Percentiles rank a stretch among this genome's conserved stretches.
Evolutionary conservation across 2,329 filamentous ascomycete species (phyloP).

Genomic region (Dactylellina parvicollis): DNA sequence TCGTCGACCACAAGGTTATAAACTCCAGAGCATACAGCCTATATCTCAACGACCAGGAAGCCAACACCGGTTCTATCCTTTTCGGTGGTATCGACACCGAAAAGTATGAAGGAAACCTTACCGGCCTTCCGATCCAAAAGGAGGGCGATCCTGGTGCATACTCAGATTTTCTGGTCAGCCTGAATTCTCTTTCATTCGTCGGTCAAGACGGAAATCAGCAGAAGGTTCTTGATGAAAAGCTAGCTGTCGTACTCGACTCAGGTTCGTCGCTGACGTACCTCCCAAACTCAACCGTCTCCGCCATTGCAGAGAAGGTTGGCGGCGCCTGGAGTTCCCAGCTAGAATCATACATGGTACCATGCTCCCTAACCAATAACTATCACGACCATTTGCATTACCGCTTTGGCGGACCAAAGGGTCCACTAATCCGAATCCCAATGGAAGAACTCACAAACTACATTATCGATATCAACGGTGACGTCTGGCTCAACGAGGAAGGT

Average conservation of each 20-base stretch:
- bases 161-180: slow-evolving; percentile 74
- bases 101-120: slow-evolving; percentile 74
- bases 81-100: slow-evolving; percentile 81
- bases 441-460: slow-evolving; percentile 70
- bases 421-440: slow-evolving; percentile 64
- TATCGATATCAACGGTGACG: slow-evolving; percentile 64
- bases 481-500: slow-evolving; percentile 67
- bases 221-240: slow-evolving; percentile 63
- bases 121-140: slow-evolving; percentile 74
- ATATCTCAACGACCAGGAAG: slow-evolving; percentile 69
- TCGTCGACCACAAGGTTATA: slow-evolving; percentile 72
- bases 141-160: slow-evolving; percentile 64
- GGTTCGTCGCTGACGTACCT: slow-evolving; percentile 58
- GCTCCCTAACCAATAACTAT: slow-evolving; percentile 68
- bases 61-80: slow-evolving; percentile 75
- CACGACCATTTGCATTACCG: slow-evolving; percentile 56
- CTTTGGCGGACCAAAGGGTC: slow-evolving; percentile 68
- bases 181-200: slow-evolving; percentile 69
- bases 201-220: slow-evolving; percentile 59
- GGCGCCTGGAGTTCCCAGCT: slow-evolving; percentile 44
- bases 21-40: slow-evolving; percentile 74
- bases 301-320: slow-evolving; percentile 24
- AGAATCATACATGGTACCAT: slow-evolving; percentile 64
- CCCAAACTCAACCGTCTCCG: slow-evolving; percentile 41
- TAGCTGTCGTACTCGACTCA: slow-evolving; percentile 75